phyloP scores from a whole-genome alignment of 139 green algal genomes.

The Ettlia oleoabundans region DNA sequence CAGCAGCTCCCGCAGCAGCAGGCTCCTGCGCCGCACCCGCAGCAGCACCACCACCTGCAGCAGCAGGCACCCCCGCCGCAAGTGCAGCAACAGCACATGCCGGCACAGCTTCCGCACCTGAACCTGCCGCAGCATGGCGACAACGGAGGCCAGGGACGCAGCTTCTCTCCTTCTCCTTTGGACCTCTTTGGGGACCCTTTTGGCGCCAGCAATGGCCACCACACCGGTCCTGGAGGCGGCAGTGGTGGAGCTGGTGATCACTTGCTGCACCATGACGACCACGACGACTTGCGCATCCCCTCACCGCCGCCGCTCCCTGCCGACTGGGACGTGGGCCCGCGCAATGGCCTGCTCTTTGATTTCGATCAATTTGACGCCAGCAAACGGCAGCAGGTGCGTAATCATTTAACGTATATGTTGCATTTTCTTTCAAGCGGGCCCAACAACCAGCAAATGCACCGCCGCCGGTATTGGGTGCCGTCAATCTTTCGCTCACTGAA shows the following conservation, averaged over 20 bases:
- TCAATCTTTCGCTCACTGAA: no score
- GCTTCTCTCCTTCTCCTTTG: conserved; percentile 17
- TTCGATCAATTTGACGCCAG: conserved; percentile 52
- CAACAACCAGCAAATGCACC: background rate
- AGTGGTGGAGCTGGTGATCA: background rate
- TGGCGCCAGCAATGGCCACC: conserved; percentile 2
- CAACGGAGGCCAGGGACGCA: background rate
- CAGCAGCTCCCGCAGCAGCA: background rate
- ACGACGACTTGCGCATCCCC: conserved; percentile 34
- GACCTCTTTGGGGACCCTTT: conserved; percentile 20
- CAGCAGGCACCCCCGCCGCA: no score
- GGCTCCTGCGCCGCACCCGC: background rate
- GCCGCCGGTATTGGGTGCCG: background rate
- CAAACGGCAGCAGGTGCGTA: conserved; percentile 9
- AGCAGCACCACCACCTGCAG: conserved; percentile 3
- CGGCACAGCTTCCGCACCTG: conserved; percentile 12
- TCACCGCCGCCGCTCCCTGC: conserved; percentile 48
- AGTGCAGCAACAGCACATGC: background rate
- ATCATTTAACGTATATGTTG: no score
- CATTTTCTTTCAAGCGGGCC: background rate
- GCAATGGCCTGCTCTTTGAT: conserved; percentile 43
- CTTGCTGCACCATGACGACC: background rate
- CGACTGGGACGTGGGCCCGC: conserved; percentile 34
- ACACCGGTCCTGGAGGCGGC: background rate
- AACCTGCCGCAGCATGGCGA: conserved; percentile 11